Base-by-base conservation (phyloP, 495 filamentous ascomycete genomes). In the Penicillium herquei region DNA sequence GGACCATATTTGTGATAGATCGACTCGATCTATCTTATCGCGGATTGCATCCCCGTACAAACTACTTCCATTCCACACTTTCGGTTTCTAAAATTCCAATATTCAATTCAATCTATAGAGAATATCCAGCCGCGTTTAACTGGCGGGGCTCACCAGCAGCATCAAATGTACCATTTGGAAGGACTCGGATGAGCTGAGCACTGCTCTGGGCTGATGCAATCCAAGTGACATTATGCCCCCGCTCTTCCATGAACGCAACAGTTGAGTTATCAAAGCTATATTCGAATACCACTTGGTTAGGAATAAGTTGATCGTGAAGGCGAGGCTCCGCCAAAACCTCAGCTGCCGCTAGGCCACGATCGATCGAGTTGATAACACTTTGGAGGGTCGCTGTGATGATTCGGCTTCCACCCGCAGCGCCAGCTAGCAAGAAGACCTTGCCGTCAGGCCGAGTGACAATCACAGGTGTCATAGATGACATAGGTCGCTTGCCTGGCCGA, bases 361-460 rank as follows among this genome's bases (percentile, higher is more conserved):
- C 89, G 0, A 97, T 74, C 6, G 89, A 75, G 62, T 90, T 78
- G 62, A 87, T 86, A 18, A 92, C 79, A 50, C 83, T 85, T 69
- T 94, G 90, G 42, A 91, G 79, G 0, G 88, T 93, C 0, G 89
- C 76, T 0, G 90, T 95, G 70, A 93, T 92, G 67, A 96, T 97
- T 6, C 89, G 81, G n/a, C 84, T 89, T 7, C 92, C 92, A 18
- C 92, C 92, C 0, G 92, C 91, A 0, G 90, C 84, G 1, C 90
- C 92, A 13, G 88, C 82, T 14, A 84, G 75, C 55, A 90, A 78
- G 60, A 87, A 89, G 3, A 95, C 68, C 3, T 78, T 79, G 3
- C 83, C 81, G 62, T 92, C 84, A 17, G 81, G 65, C 32, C 80
- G 76, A 51, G 88, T 87, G 37, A 87, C 87, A 31, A 96, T 93